phyloP scores from a whole-genome alignment of 345 rosid genomes.

The Gynandropsis gynandra region DNA sequence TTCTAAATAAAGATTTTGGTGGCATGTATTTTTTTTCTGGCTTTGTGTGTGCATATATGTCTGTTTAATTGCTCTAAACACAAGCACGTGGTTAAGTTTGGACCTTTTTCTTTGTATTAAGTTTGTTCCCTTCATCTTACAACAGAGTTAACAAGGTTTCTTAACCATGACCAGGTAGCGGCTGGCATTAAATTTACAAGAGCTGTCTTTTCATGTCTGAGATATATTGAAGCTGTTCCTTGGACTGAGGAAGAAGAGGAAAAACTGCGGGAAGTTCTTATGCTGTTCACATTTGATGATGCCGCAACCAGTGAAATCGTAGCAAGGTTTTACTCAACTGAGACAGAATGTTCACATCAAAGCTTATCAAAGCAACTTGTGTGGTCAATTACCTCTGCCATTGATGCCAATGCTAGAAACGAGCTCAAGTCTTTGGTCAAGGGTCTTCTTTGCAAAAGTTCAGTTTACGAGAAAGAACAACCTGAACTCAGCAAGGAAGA shows the following conservation, averaged over 20 bases:
- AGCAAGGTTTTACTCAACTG: slow-evolving; percentile 44
- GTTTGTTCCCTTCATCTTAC: no score
- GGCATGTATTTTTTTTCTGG: no score
- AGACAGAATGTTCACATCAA: slow-evolving; percentile 35
- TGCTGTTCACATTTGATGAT: slow-evolving; percentile 46
- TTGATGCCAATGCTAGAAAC: slow-evolving; percentile 61
- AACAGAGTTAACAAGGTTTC: slow-evolving; percentile 22
- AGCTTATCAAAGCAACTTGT: slow-evolving; percentile 66
- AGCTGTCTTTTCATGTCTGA: slow-evolving; percentile 63
- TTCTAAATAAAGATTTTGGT: no score
- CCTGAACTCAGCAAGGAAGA: slow-evolving; percentile 66
- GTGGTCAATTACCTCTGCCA: slow-evolving; percentile 56
- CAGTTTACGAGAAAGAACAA: slow-evolving; percentile 79
- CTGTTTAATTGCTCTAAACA: no score
- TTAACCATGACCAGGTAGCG: slow-evolving; percentile 46
- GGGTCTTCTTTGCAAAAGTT: slow-evolving; percentile 80
- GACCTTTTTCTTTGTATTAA: no score
- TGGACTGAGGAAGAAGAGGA: slow-evolving; percentile 99
- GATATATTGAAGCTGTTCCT: slow-evolving; percentile 87
- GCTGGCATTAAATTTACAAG: slow-evolving; percentile 58
- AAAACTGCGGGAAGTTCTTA: slow-evolving; percentile 54
- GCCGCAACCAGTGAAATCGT: slow-evolving; percentile 52
- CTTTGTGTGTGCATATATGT: no score
- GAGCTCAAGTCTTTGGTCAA: slow-evolving; percentile 77
- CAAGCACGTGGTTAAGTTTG: no score